These are phyloP conservation scores for Adansonia digitata DNA, from an alignment of 345 rosid species.

Conservation along the genomic window DNA sequence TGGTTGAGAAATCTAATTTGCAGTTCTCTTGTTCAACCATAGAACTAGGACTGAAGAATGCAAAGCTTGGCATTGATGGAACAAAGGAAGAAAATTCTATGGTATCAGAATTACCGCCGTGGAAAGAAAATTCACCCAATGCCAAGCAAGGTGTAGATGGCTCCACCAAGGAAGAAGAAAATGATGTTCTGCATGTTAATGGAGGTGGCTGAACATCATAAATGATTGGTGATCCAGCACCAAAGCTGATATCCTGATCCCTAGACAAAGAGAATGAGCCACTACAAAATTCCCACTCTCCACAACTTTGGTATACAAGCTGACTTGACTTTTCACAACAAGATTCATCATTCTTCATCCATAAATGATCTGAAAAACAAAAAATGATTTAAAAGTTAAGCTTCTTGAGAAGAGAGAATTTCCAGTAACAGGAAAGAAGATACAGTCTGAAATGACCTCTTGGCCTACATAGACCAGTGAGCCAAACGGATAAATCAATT, in stretches of 20 bases:
- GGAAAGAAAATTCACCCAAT: constrained; percentile 42
- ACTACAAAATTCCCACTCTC: constrained; percentile 30
- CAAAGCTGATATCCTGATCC: constrained; percentile 64
- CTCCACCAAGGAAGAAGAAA: constrained; percentile 38
- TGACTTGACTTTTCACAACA: constrained; percentile 13
- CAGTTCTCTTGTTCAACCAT: constrained; percentile 18
- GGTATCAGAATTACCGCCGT: constrained; percentile 25
- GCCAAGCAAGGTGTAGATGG: constrained; percentile 35
- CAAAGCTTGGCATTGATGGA: constrained; percentile 53
- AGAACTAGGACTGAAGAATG: constrained; percentile 44
- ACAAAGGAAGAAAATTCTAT: constrained; percentile 36
- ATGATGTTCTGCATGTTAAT: constrained; percentile 40
- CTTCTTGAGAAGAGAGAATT: background rate
- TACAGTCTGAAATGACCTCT: background rate
- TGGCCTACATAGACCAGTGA: background rate
- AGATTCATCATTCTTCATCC: constrained; percentile 39
- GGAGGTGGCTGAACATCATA: constrained; percentile 37
- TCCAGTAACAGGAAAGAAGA: background rate
- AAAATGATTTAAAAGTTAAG: background rate
- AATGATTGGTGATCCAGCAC: constrained; percentile 29
- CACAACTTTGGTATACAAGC: constrained; percentile 15
- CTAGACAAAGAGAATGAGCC: constrained; percentile 39
- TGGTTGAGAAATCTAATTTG: constrained; percentile 19
- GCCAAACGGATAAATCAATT: background rate
- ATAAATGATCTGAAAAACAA: constrained; percentile 45